phyloP scores from a whole-genome alignment of 78 protist species.

The Dictyostelium firmibasis region DNA sequence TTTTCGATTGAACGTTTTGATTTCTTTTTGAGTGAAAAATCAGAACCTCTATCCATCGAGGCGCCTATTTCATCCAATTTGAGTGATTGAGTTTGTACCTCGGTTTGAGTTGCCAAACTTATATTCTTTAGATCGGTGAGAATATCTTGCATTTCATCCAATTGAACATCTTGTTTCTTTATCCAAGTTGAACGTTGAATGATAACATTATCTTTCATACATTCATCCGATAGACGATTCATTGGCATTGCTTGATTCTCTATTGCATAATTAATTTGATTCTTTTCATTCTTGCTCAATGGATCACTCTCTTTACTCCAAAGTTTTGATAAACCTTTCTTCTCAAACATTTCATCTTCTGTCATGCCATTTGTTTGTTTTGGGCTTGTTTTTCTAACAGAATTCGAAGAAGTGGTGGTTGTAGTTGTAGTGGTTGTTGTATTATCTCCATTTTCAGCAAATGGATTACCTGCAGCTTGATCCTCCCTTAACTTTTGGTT shows the following conservation, averaged over 20 bases:
- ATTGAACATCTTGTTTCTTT: conserved; percentile 29
- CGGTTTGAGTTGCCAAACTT: conserved; percentile 36
- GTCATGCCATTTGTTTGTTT: not conserved
- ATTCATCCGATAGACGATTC: not conserved
- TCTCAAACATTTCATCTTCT: conserved; percentile 25
- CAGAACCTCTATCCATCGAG: conserved; percentile 37
- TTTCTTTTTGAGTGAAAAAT: conserved; percentile 31
- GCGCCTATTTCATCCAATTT: conserved; percentile 51
- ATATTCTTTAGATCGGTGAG: conserved; percentile 45
- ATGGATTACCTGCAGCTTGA: not conserved
- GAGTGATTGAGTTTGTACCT: not conserved
- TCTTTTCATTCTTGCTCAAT: not conserved
- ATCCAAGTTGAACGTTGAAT: conserved; percentile 36
- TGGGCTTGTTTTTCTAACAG: not conserved
- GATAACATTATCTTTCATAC: conserved; percentile 32
- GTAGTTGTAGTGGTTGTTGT: not conserved
- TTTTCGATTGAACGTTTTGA: conserved; percentile 27
- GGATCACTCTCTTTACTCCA: not conserved
- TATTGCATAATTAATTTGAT: not conserved
- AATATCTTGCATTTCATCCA: conserved; percentile 60
- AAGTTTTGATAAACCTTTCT: not conserved
- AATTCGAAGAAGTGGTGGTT: not conserved
- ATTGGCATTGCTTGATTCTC: not conserved
- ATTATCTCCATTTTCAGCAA: not conserved
- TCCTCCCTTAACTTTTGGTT: not conserved